Evolutionary conservation across 2,329 filamentous ascomycete genomes (phyloP), one percentile per base, ranked within the genome.

Genomic region (Leptographium procerum): DNA sequence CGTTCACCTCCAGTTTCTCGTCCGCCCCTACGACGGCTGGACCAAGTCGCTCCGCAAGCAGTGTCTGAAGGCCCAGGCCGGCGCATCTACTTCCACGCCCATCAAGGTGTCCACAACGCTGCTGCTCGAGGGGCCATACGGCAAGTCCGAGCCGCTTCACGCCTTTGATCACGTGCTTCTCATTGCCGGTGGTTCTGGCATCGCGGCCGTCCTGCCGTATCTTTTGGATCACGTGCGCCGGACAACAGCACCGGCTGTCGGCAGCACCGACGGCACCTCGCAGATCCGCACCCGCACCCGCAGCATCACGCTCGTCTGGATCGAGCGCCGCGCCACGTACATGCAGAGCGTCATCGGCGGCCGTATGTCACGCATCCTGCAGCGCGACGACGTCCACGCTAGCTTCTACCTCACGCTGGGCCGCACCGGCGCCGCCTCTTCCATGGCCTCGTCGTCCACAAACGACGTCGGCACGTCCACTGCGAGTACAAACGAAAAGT

Each of bases 71-170:
- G 28, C 28, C 1, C 34, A 8, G 31, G 40, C 36, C 14, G 4
- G 9, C 11, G 9, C 48, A 19, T 8, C 43, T 7, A 26, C 45
- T n/a, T n/a, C n/a, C n/a, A n/a, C n/a, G n/a, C n/a, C n/a, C n/a
- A n/a, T n/a, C n/a, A n/a, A n/a, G 4, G 5, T 55, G 1, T 5
- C 54, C 2, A 53, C 45, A 3, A 19, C n/a, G 4, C 5, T 62
- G 10, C 47, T 62, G 31, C 40, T 61, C 1, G 57, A 62, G n/a
- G 60, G 60, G 2, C 60, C 58, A 3, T 62, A 62, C 33, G 60
- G 60, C 16, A 33, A 36, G 51, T 14, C 31, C 1, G 57, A 60
- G 34, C 58, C 53, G n/a, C n/a, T 59, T 29, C 40, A 36, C 22
- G 31, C 54, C 2, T 58, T 55, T 43, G 54, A 57, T 22, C 43